Conservation (phyloP, 2,329 filamentous ascomycete species). For the Paraphaeosphaeria sporulosa region DNA sequence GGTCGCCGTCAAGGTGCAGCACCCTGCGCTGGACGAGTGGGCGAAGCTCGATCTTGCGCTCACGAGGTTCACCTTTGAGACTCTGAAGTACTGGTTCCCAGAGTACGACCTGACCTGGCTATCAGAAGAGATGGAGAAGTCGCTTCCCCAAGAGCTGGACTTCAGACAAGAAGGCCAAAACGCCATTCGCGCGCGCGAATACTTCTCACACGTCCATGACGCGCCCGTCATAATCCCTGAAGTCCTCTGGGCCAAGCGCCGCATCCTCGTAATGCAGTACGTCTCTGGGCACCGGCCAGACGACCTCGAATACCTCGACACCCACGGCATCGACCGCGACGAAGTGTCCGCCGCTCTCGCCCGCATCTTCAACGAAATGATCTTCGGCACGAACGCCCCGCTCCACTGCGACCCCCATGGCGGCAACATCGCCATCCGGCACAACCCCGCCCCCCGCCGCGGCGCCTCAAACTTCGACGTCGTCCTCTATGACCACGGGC, state of each 20-base stretch:
- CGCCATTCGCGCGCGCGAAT: slow-evolving; percentile 77
- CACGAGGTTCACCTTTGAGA: slow-evolving; percentile 88
- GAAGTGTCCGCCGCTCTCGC: slow-evolving; percentile 92
- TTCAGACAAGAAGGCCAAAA: slow-evolving; percentile 88
- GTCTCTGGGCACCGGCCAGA: slow-evolving; percentile 87
- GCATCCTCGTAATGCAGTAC: slow-evolving; percentile 95
- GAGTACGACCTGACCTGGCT: slow-evolving; percentile 98
- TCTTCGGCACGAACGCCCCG: slow-evolving; percentile 87
- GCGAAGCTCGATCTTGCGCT: slow-evolving; percentile 85
- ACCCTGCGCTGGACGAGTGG: slow-evolving; percentile 89
- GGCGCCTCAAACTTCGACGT: slow-evolving; percentile 84
- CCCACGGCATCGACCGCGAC: slow-evolving; percentile 87
- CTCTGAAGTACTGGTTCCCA: slow-evolving; percentile 90
- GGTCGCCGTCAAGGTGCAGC: slow-evolving; percentile 96
- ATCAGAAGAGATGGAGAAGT: slow-evolving; percentile 89
- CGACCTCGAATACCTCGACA: slow-evolving; percentile 85
- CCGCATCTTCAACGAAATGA: slow-evolving; percentile 99
- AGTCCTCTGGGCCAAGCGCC: slow-evolving; percentile 86
- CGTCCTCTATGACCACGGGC: slow-evolving; percentile 93
- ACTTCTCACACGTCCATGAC: slow-evolving; percentile 77
- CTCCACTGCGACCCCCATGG: slow-evolving; percentile 97
- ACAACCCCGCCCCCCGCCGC: slow-evolving; percentile 67
- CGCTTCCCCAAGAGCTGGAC: slow-evolving; percentile 88
- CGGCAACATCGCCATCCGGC: slow-evolving; percentile 91
- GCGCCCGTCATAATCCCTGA: slow-evolving; percentile 88